Evolutionary conservation across 2,329 filamentous ascomycete genomes (phyloP).

Genomic region (Dactylella cylindrospora): DNA sequence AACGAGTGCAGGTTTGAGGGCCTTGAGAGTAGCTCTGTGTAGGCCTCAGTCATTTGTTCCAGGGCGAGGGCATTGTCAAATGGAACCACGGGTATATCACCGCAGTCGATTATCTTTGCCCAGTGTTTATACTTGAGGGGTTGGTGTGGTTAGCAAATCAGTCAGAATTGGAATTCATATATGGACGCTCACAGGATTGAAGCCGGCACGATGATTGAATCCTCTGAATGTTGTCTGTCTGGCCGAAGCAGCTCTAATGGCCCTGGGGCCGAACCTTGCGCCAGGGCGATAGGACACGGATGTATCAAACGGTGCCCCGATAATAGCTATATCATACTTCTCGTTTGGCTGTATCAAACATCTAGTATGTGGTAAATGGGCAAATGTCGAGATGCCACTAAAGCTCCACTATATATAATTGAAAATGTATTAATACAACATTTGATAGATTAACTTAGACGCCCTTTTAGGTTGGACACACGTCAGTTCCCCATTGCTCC

Average conservation of each 20-base stretch:
- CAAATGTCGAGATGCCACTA: slow-evolving; percentile 73
- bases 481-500: too few relatives aligned
- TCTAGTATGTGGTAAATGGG: slow-evolving; percentile 68
- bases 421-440: not conserved
- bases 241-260: slow-evolving; percentile 79
- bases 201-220: slow-evolving; percentile 76
- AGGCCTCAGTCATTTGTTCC: slow-evolving; percentile 80
- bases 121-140: slow-evolving; percentile 65
- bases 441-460: not conserved
- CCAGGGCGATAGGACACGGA: slow-evolving; percentile 70
- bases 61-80: slow-evolving; percentile 82
- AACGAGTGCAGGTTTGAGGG: slow-evolving; percentile 13
- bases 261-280: slow-evolving; percentile 80
- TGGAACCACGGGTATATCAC: slow-evolving; percentile 83
- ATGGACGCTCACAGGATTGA: slow-evolving; percentile 64
- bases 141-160: not conserved
- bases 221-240: slow-evolving; percentile 77
- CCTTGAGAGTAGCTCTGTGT: slow-evolving; percentile 63
- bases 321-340: slow-evolving; percentile 69
- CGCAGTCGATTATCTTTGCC: slow-evolving; percentile 81
- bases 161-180: not conserved
- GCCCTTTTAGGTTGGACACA: too few relatives aligned
- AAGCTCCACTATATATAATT: slow-evolving; percentile 60
- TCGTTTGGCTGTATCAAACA: slow-evolving; percentile 68
- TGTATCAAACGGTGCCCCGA: slow-evolving; percentile 74